These are phyloP conservation scores for Arabis hirsuta DNA, from an alignment of 345 rosid species.

Conservation along the genomic window DNA sequence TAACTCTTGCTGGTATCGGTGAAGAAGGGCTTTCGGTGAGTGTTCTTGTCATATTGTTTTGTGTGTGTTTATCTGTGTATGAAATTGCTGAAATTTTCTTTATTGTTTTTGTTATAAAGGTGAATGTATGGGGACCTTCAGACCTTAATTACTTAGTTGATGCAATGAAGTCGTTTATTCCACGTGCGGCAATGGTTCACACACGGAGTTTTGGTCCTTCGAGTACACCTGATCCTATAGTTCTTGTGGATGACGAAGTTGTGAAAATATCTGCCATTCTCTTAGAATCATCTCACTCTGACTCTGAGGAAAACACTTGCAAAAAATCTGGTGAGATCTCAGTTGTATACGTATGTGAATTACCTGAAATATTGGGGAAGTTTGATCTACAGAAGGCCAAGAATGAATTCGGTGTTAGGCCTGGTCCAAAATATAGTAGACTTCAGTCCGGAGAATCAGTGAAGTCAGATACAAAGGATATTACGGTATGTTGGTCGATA, in stretches of 20 bases:
- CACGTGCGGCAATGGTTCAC: conserved; percentile 97
- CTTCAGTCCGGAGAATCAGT: conserved; percentile 88
- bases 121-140: conserved; percentile 97
- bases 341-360: conserved; percentile 83
- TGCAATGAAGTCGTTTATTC: conserved; percentile 94
- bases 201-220: conserved; percentile 75
- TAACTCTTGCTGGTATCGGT: conserved; percentile 92
- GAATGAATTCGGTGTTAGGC: conserved; percentile 67
- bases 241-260: conserved; percentile 75
- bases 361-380: conserved; percentile 82
- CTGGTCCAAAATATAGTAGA: conserved; percentile 81
- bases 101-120: conserved; percentile 50
- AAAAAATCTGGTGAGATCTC: conserved; percentile 76
- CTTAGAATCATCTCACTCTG: conserved; percentile 50
- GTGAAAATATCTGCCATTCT: conserved; percentile 85
- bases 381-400: conserved; percentile 81
- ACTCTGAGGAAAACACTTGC: conserved; percentile 45
- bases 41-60: conserved; percentile 25
- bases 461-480: conserved; percentile 66
- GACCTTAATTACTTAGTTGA: conserved; percentile 83
- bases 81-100: conserved; percentile 12
- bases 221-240: conserved; percentile 54
- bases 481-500: conserved; percentile 58
- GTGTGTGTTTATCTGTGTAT: conserved; percentile 1
- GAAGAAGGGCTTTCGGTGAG: conserved; percentile 95